A percentile compares a stretch with the other conserved stretches of the same genome.
phyloP scores from a whole-genome alignment of 495 filamentous ascomycete species.

The Symbiotaphrina buchneri region DNA sequence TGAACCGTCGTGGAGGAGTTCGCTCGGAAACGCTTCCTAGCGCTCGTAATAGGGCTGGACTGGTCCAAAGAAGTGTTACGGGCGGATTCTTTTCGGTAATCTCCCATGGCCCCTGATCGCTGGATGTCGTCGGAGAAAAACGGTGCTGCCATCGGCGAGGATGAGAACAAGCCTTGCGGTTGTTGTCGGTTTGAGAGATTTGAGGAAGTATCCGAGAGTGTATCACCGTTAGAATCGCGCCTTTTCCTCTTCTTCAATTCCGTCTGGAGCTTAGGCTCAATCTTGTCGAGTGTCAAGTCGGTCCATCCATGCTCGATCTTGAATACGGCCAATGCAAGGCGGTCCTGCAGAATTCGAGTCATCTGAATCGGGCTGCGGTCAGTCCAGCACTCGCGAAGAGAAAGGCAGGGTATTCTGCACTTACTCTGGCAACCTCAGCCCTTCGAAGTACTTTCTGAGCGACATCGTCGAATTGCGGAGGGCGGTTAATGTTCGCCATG shows the following conservation, averaged over 20 bases:
- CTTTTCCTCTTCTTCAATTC: constrained; percentile 46
- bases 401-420: no score
- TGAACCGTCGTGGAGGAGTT: constrained; percentile 37
- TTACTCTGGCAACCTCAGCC: constrained; percentile 71
- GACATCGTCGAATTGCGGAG: constrained; percentile 33
- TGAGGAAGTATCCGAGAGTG: constrained; percentile 62
- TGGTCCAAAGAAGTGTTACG: constrained; percentile 19
- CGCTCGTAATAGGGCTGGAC: constrained; percentile 20
- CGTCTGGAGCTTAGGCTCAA: constrained; percentile 54
- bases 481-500: no score
- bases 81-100: constrained; percentile 28
- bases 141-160: constrained; percentile 40
- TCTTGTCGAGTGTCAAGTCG: constrained; percentile 47
- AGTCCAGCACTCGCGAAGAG: no score
- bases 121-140: constrained; percentile 43
- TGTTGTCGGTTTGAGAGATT: constrained; percentile 35
- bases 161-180: constrained; percentile 28
- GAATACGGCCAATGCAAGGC: constrained; percentile 84
- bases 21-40: constrained; percentile 43
- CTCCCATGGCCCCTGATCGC: constrained; percentile 27
- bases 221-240: constrained; percentile 32
- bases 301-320: constrained; percentile 86
- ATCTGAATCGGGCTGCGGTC: constrained; percentile 29
- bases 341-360: constrained; percentile 72
- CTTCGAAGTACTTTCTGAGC: constrained; percentile 46